Percentiles rank a stretch among this genome's conserved stretches.
phyloP scores from a whole-genome alignment of 2,329 filamentous ascomycete genomes.

The Alternaria arborescens region DNA sequence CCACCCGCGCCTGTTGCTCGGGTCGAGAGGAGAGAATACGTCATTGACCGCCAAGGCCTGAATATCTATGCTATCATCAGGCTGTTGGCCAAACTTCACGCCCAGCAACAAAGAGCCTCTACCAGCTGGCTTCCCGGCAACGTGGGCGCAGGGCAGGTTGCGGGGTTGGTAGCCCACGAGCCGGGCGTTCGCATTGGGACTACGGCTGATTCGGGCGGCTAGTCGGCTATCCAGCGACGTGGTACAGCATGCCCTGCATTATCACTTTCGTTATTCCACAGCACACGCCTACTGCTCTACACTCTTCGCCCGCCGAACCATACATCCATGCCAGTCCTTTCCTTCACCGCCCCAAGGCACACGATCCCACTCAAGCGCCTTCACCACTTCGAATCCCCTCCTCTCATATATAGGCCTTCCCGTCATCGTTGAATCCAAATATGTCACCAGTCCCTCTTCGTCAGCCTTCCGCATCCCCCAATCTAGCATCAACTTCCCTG shows the following conservation, averaged over 20 bases:
- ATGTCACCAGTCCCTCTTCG: slow-evolving; percentile 47
- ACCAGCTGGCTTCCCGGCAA: slow-evolving; percentile 10
- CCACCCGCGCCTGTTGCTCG: neutral
- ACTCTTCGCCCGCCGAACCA: slow-evolving; percentile 23
- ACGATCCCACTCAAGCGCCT: slow-evolving; percentile 35
- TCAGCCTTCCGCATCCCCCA: slow-evolving; percentile 54
- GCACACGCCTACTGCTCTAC: neutral
- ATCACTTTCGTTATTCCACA: neutral
- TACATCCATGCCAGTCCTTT: slow-evolving; percentile 43
- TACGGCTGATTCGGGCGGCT: slow-evolving; percentile 10
- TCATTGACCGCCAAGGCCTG: neutral
- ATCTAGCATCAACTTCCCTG: slow-evolving; percentile 49
- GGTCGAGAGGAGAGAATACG: neutral
- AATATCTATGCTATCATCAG: neutral
- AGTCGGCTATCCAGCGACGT: slow-evolving; percentile 12
- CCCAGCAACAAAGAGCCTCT: neutral
- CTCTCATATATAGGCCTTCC: slow-evolving; percentile 53
- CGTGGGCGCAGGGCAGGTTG: slow-evolving; percentile 5
- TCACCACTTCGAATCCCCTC: slow-evolving; percentile 36
- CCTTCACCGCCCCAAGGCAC: slow-evolving; percentile 41
- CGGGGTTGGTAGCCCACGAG: neutral
- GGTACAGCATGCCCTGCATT: slow-evolving; percentile 1
- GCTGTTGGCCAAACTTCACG: neutral
- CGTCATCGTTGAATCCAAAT: slow-evolving; percentile 52
- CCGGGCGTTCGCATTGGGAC: slow-evolving; percentile 6